Percentiles rank a stretch among this genome's conserved stretches.
Evolutionary conservation across 208 protist species (phyloP).

Genomic region (Phytomonas serpens): DNA sequence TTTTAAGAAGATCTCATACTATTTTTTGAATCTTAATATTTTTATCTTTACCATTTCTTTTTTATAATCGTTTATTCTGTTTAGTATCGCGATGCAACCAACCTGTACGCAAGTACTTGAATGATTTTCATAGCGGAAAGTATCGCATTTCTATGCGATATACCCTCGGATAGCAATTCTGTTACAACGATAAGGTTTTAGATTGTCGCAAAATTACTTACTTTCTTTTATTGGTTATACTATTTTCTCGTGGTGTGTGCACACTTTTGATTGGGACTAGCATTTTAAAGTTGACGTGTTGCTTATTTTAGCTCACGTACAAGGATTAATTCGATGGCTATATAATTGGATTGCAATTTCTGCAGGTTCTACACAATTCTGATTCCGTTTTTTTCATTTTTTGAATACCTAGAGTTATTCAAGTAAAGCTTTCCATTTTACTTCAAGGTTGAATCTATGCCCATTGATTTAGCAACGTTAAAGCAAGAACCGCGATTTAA

Average conservation of each 20-base stretch:
- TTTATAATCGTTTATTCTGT: neutral
- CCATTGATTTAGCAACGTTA: neutral
- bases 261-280: conserved; percentile 2
- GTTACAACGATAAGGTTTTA: neutral
- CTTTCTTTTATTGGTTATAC: neutral
- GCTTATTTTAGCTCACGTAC: conserved; percentile 4
- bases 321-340: conserved; percentile 4
- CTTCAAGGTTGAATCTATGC: too few species aligned
- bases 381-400: conserved; percentile 4
- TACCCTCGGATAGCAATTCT: neutral
- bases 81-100: neutral
- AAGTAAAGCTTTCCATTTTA: neutral
- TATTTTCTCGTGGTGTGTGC: conserved; percentile 1
- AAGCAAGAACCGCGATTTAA: neutral
- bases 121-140: neutral
- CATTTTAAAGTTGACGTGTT: conserved; percentile 8
- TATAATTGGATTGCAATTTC: conserved; percentile 11
- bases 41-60: neutral
- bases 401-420: conserved; percentile 2
- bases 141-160: neutral
- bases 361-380: neutral
- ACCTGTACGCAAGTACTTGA: neutral
- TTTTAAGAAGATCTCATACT: too few species aligned
- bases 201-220: neutral
- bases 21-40: too few species aligned